A percentile compares a stretch with the other conserved stretches of the same genome.
Conservation (phyloP, 2,329 filamentous ascomycete genomes). For the Venturia effusa region DNA sequence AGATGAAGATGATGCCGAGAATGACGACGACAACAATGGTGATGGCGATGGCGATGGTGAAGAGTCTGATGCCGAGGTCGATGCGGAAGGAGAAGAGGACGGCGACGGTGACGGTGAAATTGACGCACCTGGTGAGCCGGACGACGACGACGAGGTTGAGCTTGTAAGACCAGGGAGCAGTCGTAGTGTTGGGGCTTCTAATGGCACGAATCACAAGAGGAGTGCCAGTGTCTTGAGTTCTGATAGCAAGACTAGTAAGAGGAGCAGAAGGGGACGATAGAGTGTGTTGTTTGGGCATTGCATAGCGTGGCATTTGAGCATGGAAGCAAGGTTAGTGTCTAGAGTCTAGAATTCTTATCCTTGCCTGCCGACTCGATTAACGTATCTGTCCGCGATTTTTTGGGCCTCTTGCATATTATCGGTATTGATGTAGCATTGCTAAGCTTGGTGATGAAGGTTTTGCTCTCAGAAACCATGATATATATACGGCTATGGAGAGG, state of each 20-base stretch:
- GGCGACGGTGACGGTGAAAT: conserved; percentile 6
- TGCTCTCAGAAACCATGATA: too few species aligned
- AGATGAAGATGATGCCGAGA: conserved; percentile 19
- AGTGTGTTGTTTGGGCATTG: background rate
- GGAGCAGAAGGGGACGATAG: conserved; percentile 3
- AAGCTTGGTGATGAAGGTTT: too few species aligned
- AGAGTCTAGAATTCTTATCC: background rate
- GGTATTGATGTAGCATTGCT: too few species aligned
- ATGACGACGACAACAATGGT: conserved; percentile 13
- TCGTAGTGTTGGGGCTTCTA: conserved; percentile 8
- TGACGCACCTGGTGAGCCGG: conserved; percentile 15
- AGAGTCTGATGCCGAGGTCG: conserved; percentile 14
- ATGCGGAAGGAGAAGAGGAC: conserved; percentile 19
- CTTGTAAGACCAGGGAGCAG: conserved; percentile 12
- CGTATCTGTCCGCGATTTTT: too few species aligned
- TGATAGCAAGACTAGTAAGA: conserved; percentile 17
- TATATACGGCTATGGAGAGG: too few species aligned
- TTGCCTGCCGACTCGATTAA: background rate
- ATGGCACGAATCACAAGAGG: conserved; percentile 49
- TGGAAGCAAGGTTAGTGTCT: background rate
- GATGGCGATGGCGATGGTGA: conserved; percentile 17
- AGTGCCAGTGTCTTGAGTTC: conserved; percentile 73
- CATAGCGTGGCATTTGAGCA: background rate
- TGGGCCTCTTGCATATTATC: too few species aligned
- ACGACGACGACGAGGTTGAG: conserved; percentile 16